Conservation (phyloP, 2,329 filamentous ascomycete species). For the Diaporthe ilicicola region DNA sequence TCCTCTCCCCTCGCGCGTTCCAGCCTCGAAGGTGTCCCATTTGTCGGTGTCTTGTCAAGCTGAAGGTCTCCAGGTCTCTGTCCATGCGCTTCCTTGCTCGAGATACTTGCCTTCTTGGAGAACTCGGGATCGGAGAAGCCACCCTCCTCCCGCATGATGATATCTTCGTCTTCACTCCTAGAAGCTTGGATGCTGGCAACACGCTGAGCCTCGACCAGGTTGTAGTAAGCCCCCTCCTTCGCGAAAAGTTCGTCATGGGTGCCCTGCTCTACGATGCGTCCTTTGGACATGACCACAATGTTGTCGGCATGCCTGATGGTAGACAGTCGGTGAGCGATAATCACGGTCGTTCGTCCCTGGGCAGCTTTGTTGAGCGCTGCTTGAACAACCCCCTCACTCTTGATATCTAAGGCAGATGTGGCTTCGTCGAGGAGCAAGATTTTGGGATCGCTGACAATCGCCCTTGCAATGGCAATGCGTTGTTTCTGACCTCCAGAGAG, state of each 20-base stretch:
- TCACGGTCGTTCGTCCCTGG: constrained; percentile 66
- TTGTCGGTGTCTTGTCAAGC: no score
- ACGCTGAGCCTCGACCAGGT: constrained; percentile 53
- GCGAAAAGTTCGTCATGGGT: constrained; percentile 63
- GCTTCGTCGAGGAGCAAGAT: constrained; percentile 58
- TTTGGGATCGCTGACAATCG: constrained; percentile 10
- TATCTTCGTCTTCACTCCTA: no score
- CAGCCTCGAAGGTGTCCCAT: no score
- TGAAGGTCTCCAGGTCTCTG: no score
- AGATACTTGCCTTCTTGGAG: no score
- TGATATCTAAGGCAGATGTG: constrained; percentile 66
- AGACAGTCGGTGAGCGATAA: constrained; percentile 67
- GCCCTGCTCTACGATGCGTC: constrained; percentile 66
- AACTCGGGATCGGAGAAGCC: no score
- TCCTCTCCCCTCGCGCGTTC: no score
- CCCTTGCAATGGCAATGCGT: constrained; percentile 60
- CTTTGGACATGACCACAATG: constrained; percentile 68
- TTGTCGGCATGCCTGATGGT: constrained; percentile 68
- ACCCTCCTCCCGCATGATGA: no score
- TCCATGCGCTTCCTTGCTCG: no score
- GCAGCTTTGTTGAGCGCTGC: constrained; percentile 48
- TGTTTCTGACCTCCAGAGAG: constrained; percentile 77
- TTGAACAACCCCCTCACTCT: constrained; percentile 63
- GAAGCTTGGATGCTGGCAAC: no score
- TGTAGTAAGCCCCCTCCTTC: constrained; percentile 57